Evolutionary conservation across 148 eudicot species (phyloP), one percentile per base, ranked within the genome.

Genomic region (Rhododendron simsii): DNA sequence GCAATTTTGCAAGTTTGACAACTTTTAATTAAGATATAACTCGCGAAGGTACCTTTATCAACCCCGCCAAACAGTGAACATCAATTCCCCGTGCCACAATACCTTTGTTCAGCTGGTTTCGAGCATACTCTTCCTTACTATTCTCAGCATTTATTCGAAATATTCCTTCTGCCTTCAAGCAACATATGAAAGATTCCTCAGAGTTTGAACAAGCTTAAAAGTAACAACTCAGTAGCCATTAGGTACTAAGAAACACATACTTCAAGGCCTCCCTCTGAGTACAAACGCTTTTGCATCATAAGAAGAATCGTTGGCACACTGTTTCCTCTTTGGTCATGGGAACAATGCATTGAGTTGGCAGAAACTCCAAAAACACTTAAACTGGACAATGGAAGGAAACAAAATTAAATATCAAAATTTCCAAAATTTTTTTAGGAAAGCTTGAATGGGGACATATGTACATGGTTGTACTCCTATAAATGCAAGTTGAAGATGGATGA

Each of bases 21-120:
- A 44, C 55, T 81, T 83, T 57, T 45, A 48, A 48, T n/a, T 75
- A 80, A 28, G 44, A 39, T 30, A 45, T 30, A 15, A 12, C 37
- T 44, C 9, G 9, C 2, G n/a, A 18, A 35, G 4, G 28, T 91
- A 95, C 96, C 98, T 95, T 94, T 75, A 96, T 93, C 80, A 93
- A 90, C 81, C 98, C 98, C 16, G 98, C 96, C 89, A 94, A 88
- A 91, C 98, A 96, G 88, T 96, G 98, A 87, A 96, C 93, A 83
- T 96, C 95, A 37, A 95, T 95, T 82, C 90, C 93, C 67, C 39
- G 88, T 61, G 98, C 96, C 59, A 95, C 89, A 75, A 92, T 55
- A 53, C 98, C 98, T 90, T 83, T 94, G 84, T 95, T 96, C 83
- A 96, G 89, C 86, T 93, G 98, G 87, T 86, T 89, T 15, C 98